phyloP scores from a whole-genome alignment of 306 rosid genomes.

The Rosa multiflora region DNA sequence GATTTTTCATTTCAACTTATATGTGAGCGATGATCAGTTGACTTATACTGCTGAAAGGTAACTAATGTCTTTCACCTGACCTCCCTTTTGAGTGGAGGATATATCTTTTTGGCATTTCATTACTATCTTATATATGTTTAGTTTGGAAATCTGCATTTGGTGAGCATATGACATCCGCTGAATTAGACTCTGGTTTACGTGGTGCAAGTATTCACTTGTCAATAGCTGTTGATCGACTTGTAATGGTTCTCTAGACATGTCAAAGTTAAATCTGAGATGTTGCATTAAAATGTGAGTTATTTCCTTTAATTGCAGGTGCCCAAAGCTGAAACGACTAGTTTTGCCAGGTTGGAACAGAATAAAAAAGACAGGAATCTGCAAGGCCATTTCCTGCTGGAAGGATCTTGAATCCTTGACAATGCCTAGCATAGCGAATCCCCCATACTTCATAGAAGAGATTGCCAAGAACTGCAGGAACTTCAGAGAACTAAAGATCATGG shows the following conservation, averaged over 20 bases:
- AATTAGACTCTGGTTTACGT: not conserved
- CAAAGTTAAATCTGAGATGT: not conserved
- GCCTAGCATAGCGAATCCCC: conserved; percentile 71
- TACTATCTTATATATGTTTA: not conserved
- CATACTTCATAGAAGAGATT: conserved; percentile 65
- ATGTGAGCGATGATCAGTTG: conserved; percentile 64
- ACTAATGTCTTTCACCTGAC: conserved; percentile 7
- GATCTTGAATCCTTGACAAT: conserved; percentile 72
- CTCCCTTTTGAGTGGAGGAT: too few species aligned
- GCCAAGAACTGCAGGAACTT: conserved; percentile 58
- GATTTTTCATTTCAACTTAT: conserved; percentile 74
- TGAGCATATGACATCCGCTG: not conserved
- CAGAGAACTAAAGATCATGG: conserved; percentile 76
- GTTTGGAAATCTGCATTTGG: not conserved
- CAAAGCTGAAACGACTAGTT: conserved; percentile 55
- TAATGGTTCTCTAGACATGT: not conserved
- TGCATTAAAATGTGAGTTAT: conserved; percentile 1
- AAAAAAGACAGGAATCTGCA: conserved; percentile 72
- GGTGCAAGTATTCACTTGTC: not conserved
- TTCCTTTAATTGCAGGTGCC: conserved; percentile 49
- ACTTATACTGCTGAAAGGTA: conserved; percentile 89
- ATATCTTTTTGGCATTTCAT: not conserved
- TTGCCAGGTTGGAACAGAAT: conserved; percentile 88
- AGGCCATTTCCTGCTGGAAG: conserved; percentile 66
- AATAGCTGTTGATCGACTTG: not conserved